Base-by-base conservation (phyloP, 768 basidiomycete genomes). In the Leccinum subtestaceum region DNA sequence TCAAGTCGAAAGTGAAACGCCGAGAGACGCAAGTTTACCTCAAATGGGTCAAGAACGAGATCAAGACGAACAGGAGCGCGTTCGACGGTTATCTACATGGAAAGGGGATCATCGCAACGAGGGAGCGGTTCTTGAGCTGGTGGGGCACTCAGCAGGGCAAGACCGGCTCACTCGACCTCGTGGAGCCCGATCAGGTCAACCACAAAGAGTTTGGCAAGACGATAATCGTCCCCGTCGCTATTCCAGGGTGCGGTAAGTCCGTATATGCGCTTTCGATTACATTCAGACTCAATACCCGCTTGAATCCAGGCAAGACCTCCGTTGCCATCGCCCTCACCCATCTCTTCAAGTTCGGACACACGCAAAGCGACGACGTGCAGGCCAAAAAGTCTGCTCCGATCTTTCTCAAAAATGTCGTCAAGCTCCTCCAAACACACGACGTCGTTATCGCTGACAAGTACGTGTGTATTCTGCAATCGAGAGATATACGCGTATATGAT, bases 391-490 rank as follows among this genome's bases (percentile, higher is more conserved):
- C 88, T 2, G 93, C 80, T 0, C 79, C 86, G 0, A 60, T 70
- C 2, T 96, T 96, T 70, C 67, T 92, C 55, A 85, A 78, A 69
- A 95, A 91, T 59, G 89, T 97, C 40, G 67, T 74, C 13, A 69
- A 76, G 0, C 78, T 90, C 1, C 77, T 98, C 25, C 69, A 81
- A 55, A 77, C 70, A 0, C 76, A 90, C 52, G 80, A 90, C 59
- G 84, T 98, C 1, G 95, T 98, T 23, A 91, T 92, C 61, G 95
- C 95, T 27, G 97, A 98, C 74, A 92, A 91, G 95, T 93, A 64
- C 54, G 86, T 74, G 11, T 52, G 1, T 8, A 19, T 29, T 45
- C 38, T 36, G 5, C 5, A 43, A 34, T 49, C 51, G 2, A 11
- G 48, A 12, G 50, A 9, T 46, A 21, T n/a, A 21, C 15, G 25